Evolutionary conservation across 805 yeast species (phyloP), one percentile per base, ranked within the genome.

Genomic region (Henningerozyma blattae): DNA sequence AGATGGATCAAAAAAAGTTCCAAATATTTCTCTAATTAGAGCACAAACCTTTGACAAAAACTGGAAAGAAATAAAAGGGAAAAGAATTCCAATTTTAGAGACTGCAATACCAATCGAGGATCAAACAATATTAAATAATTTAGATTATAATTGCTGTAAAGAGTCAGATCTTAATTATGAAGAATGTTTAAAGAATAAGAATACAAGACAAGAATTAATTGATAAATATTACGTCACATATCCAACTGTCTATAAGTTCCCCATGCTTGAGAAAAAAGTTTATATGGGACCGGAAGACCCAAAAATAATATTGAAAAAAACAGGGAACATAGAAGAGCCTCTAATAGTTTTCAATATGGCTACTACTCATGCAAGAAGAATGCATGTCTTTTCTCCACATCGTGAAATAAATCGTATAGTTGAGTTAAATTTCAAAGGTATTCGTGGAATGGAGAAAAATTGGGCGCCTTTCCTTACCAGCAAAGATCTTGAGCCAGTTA

Each of bases 61-160:
- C 14, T 18, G 31, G 25, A 29, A 29, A 17, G 25, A 27, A 27
- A 27, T 27, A 15, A 10, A 26, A 10, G 17, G 17, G 7, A 27
- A 27, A 38, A 48, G 63, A 41, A 48, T 61, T 16, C 50, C 60
- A 40, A 59, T n/a, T n/a, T n/a, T 14, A 31, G 28, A 18, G 46
- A 39, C 56, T 14, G 13, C 15, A 4, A 27, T 9, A 16, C 35
- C 36, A 15, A 18, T 28, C 17, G 56, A 59, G 19, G n/a, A n/a
- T n/a, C n/a, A n/a, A n/a, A n/a, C n/a, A n/a, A 54, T n/a, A n/a
- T n/a, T n/a, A n/a, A n/a, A n/a, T n/a, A n/a, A n/a, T n/a, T n/a
- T n/a, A n/a, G n/a, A n/a, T n/a, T n/a, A n/a, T n/a, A n/a, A n/a
- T n/a, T n/a, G n/a, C n/a, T n/a, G n/a, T n/a, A n/a, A n/a, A n/a